Base-by-base conservation (phyloP, 1,139 yeast genomes). In the Debaryomycetaceae sp. region DNA sequence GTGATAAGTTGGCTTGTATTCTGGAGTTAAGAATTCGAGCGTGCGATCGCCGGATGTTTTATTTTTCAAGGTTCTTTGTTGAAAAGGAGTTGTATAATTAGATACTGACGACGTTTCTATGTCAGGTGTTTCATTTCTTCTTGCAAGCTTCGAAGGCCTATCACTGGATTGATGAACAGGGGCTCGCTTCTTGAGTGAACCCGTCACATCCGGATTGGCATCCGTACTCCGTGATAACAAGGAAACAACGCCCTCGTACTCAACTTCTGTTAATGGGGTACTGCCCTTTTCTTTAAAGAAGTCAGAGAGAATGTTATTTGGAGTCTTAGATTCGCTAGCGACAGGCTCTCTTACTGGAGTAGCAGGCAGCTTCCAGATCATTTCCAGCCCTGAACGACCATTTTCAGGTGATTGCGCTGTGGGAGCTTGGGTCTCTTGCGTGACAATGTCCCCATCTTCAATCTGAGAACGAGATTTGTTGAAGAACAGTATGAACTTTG, bases 161-260 rank as follows among this genome's bases (percentile, higher is more conserved):
- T n/a, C 20, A 30, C 20, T 11, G n/a, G 14, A 22, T 23, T 24
- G 24, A 8, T 34, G 20, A 7, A 22, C 9, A 11, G 36, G 35
- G 17, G 11, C 20, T 23, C 27, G 35, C 20, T 23, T 37, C 13
- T 17, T 11, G 11, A 14, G n/a, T 14, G 17, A 14, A 20, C 4
- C 22, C 13, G 24, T 36, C 17, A 5, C 39, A 7, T 38, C 20
- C 8, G 45, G 37, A 6, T 41, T 40, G 13, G 36, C 41, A 7
- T 54, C 52, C 50, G 60, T 57, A 34, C 72, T 59, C 42, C 57
- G 54, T 20, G 63, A 52, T 44, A 71, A 48, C 60, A 78, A 60
- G 75, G 95, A 79, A 57, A 87, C 64, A 0, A 90, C 96, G 5
- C 97, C 97, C 58, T 85, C 95, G 51, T 84, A 78, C 62, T 91